Evolutionary conservation across 352 stramenopile genomes (phyloP), one percentile per base, ranked within the genome.

Genomic region (Phytophthora sansomeana): DNA sequence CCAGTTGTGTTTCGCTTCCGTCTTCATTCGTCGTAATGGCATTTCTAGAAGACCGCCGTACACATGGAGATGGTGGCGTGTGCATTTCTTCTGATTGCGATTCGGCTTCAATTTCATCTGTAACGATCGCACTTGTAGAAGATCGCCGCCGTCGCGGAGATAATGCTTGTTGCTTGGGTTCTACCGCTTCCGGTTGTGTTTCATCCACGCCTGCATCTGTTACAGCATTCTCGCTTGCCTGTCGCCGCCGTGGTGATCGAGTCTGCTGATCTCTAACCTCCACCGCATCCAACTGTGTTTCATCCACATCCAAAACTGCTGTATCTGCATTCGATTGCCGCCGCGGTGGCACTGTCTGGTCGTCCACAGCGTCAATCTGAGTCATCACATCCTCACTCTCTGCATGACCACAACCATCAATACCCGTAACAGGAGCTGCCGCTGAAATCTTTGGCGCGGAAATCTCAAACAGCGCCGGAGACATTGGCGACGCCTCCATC

Each of bases 381-480:
- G 24, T 69, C 46, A 32, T 33, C 14, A 26, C 19, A 44, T 28
- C 28, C 28, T 56, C 29, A 26, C n/a, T 19, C 39, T 46, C 17
- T 7, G n/a, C 39, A 17, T 6, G 35, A 41, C 13, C 21, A 24
- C 21, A 24, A 24, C 21, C 21, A 24, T 1, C 21, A 24, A 24
- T 24, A 24, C 21, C 21, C 21, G 21, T 41, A 46, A 7, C 28
- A 44, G 38, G 21, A 44, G 9, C 42, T 13, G 17, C 43, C 14
- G 16, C 16, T 10, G 32, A 41, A 43, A 55, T 55, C 30, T 19
- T 35, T 39, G 44, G 39, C 21, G 21, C 21, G 6, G 63, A 39
- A 21, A 76, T 63, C 36, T 77, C 69, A 61, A 74, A 77, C 4
- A 77, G 35, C 7, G 51, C 59, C 5, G 69, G 65, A n/a, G 67